Percentiles rank a stretch among this genome's conserved stretches.
These are phyloP conservation scores for Cutaneotrichosporon sp. DNA, from an alignment of 1,284 basidiomycete species.

Conservation along the genomic window DNA sequence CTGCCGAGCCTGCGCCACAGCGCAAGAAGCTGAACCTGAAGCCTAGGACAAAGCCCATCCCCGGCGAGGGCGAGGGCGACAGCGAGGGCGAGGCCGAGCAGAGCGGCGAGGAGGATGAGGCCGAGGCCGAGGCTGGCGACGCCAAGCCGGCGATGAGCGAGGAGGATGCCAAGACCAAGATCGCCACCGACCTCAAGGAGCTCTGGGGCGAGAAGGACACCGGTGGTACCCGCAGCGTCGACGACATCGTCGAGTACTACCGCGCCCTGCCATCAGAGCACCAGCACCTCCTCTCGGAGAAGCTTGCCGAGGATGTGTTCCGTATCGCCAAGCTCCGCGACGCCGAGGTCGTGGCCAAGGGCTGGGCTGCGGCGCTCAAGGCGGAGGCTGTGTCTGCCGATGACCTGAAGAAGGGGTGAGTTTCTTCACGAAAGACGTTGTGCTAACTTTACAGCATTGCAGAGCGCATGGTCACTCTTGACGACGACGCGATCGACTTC, in stretches of 20 bases:
- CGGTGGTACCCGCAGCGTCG: slow-evolving; percentile 49
- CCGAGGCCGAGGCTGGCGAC: slow-evolving; percentile 57
- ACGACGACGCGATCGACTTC: slow-evolving; percentile 85
- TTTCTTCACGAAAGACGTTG: slow-evolving; percentile 4
- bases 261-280: slow-evolving; percentile 60
- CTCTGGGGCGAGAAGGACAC: slow-evolving; percentile 54
- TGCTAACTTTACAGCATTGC: slow-evolving; percentile 59
- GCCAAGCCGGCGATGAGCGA: slow-evolving; percentile 67
- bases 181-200: slow-evolving; percentile 61
- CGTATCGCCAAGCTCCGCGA: slow-evolving; percentile 87
- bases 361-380: slow-evolving; percentile 60
- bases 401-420: slow-evolving; percentile 62
- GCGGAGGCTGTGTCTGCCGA: slow-evolving; percentile 59
- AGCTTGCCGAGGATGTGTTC: slow-evolving; percentile 80
- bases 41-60: slow-evolving; percentile 62
- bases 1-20: slow-evolving; percentile 58
- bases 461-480: slow-evolving; percentile 70
- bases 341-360: slow-evolving; percentile 68
- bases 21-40: slow-evolving; percentile 72
- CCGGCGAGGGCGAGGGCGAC: slow-evolving; percentile 36
- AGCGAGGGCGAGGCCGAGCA: slow-evolving; percentile 30
- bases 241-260: slow-evolving; percentile 63
- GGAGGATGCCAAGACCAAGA: slow-evolving; percentile 72
- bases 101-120: slow-evolving; percentile 60
- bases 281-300: slow-evolving; percentile 68